Evolutionary conservation across 768 basidiomycete species (phyloP), one percentile per base, ranked within the genome.

Genomic region (Calvatia gigantea): DNA sequence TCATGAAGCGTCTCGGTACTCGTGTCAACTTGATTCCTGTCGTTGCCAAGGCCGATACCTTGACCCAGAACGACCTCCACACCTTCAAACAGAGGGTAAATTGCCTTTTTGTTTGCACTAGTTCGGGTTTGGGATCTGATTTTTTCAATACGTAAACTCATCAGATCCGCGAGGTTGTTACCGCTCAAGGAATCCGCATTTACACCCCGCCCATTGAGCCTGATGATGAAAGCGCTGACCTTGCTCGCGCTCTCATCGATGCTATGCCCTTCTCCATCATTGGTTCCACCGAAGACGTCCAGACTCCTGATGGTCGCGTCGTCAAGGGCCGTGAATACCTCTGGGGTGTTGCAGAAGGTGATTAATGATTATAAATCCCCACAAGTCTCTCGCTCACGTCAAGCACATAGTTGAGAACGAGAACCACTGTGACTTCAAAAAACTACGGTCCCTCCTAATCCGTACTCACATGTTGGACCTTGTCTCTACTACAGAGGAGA

Each of bases 281-380:
- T 65, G 97, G 97, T 29, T 94, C 90, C 21, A 98, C 92, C 0
- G 87, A 95, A 67, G 96, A 99, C 61, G 96, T 99, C 44, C 82
- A 83, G 64, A 98, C 93, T 3, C 74, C 79, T 21, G 96, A 98
- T 67, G 97, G 97, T 9, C 85, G 94, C 55, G 73, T 84, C 31
- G 97, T 99, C 67, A 98, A 98, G 74, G 97, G 97, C 43, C 87
- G 97, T 64, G 92, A 98, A 72, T 99, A 99, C 69, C 85, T 96
- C 12, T 99, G 97, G 97, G 97, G 97, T 79, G 94, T 99, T n/a
- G 97, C 97, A 7, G 97, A 99, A 79, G 92, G 92, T 92, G 37
- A 46, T 78, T 71, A 23, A 17, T 50, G 11, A 28, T 1, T 14
- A 4, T 2, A 52, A 25, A 14, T 5, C 25, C 51, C 32, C 51